Evolutionary conservation across 495 filamentous ascomycete genomes (phyloP).

Genomic region (Penicillium egyptiacum): DNA sequence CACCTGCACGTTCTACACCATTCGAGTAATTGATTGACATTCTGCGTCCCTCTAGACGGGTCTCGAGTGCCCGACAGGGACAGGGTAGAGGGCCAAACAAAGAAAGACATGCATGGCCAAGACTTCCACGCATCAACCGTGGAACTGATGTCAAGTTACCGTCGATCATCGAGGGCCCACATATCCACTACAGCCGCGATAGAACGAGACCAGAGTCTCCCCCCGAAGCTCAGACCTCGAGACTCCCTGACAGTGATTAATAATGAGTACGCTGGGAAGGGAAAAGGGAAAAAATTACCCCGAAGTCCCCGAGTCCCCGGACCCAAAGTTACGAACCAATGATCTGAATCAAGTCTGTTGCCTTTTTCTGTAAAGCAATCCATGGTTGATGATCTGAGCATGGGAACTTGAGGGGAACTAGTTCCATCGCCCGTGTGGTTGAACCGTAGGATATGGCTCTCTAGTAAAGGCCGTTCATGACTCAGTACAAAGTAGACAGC

Average conservation of each 20-base stretch:
- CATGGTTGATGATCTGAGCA: conserved; percentile 9
- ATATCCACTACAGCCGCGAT: conserved; percentile 8
- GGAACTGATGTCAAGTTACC: conserved; percentile 6
- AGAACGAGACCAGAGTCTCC: background rate
- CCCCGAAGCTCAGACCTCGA: background rate
- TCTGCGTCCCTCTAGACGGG: background rate
- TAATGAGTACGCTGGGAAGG: background rate
- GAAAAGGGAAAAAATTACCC: background rate
- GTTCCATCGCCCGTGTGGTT: background rate
- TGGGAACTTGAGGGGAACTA: background rate
- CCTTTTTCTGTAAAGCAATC: conserved; percentile 4
- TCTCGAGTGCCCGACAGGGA: background rate
- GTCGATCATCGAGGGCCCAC: conserved; percentile 16
- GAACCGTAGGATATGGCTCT: background rate
- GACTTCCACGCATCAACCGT: background rate
- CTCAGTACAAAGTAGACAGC: background rate
- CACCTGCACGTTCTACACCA: background rate
- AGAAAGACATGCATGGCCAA: conserved; percentile 13
- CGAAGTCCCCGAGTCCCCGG: conserved; percentile 3
- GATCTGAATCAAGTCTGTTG: background rate
- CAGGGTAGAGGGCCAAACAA: conserved; percentile 9
- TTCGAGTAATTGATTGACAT: conserved; percentile 2
- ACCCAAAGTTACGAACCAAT: background rate
- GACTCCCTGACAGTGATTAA: background rate
- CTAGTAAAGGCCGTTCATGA: background rate